Base-by-base conservation (phyloP, 140 eudicot species). In the Ambrosia hybrid region DNA sequence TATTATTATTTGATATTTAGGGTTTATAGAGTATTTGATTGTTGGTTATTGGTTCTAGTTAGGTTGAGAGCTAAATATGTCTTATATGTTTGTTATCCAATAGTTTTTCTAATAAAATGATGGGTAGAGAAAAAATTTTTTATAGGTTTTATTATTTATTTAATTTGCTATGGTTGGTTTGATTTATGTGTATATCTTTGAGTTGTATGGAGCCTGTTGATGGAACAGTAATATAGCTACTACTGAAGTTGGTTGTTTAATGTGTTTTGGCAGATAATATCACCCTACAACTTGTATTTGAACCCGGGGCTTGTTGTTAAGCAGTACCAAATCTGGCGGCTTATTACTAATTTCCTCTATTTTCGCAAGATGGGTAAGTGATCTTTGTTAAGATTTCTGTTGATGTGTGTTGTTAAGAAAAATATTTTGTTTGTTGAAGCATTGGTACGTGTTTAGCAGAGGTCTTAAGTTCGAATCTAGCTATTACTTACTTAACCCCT, bases 281-380 rank as follows among this genome's bases (percentile, higher is more conserved):
- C 97, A 26, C 95, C 95, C 2, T 85, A 88, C 63, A 87, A 81
- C 70, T 73, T 91, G 75, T 91, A 91, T 78, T 64, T 91, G 84
- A 88, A 91, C 53, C 97, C 97, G 4, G 82, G 52, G 80, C 90
- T 88, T 15, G 97, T 91, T 49, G 83, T 88, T 73, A 86, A 91
- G 84, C 92, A 88, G 26, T 91, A 88, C 75, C 96, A 91, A 67
- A 33, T 85, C 60, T 91, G 97, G 97, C 87, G 97, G 13, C 88
- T 91, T 26, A 70, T 88, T 45, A 91, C 97, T 63, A 91, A 91
- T 70, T 91, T 91, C 78, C 71, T 91, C 53, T 91, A 91, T 83
- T 91, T 91, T 71, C 89, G 95, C 38, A 88, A 88, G 78, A 86
- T 89, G 96, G 96, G 96, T 89, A 86, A 71, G 45, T 15, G 49